Evolutionary conservation across 2,329 filamentous ascomycete genomes (phyloP), one percentile per base, ranked within the genome.

Genomic region (Alternaria arbusti): DNA sequence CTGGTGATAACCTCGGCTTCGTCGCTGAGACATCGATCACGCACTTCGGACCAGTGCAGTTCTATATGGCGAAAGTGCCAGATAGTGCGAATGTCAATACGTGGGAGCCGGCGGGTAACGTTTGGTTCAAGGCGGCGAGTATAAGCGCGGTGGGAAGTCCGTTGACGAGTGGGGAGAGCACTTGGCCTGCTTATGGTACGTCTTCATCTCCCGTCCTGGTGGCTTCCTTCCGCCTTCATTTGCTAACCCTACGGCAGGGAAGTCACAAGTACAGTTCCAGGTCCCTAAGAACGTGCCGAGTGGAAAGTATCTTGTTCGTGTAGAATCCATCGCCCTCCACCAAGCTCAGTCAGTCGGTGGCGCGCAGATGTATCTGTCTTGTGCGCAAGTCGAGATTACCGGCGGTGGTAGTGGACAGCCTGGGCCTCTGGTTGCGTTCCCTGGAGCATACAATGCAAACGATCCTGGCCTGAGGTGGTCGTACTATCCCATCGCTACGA

Each of bases 11-110:
- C 1, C 71, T 86, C 1, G 78, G 78, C n/a, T 84, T 84, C 76
- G 81, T 81, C 15, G 80, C 82, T 13, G 79, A 80, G 45, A 66
- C 82, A 1, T 76, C 78, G 28, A 78, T 86, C 1, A 82, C 80
- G 26, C 86, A 89, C 74, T 82, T 85, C 62, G 86, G 86, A 2
- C 86, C 86, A 15, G 84, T 84, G 3, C 77, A 86, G 66, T 85
- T 85, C 2, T 87, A 87, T 70, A 80, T 88, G 61, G 86, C 86
- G 69, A 86, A 85, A 71, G 85, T 75, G 15, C 76, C 76, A 3
- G 69, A 70, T 26, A 62, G 61, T 30, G 65, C 65, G 11, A 63
- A 74, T 46, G 67, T 74, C 17, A 73, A 73, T 40, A 71, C 70
- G 3, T 78, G 74, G 74, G 71, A 75, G 46, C 63, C 70, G 3